Base-by-base conservation (phyloP, 208 protist species). In the Trypanosoma congolense region DNA sequence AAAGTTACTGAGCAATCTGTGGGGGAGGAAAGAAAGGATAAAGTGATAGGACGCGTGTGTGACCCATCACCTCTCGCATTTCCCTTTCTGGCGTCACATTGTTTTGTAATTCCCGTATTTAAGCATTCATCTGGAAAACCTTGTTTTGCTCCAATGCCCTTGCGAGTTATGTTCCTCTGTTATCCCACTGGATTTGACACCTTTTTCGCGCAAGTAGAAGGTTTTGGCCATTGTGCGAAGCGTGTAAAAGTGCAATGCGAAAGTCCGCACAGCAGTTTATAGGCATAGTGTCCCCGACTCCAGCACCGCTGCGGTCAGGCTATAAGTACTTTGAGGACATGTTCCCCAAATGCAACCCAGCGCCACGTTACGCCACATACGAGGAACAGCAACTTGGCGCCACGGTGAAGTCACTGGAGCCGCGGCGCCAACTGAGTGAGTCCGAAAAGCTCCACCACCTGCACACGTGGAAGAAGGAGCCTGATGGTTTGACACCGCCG, bases 311-410 rank as follows among this genome's bases (percentile, higher is more conserved):
- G 16, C 51, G 57, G 22, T 41, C 30, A 16, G 79, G 80, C 0
- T 93, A 93, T 56, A 83, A 75, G 35, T 93, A 81, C 54, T 93
- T 93, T 56, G 82, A 93, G 49, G 87, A 93, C 55, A 84, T 89
- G 74, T 93, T 87, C 56, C 87, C 87, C 3, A 85, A 87, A 50
- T 78, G 87, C 50, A 75, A 74, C 10, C 87, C 87, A 3, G 74
- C 83, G 2, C 83, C 82, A 18, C 87, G 80, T 24, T 93, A 75
- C 52, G 50, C 56, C 8, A 73, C 35, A 56, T 93, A 90, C 60
- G 87, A 93, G 54, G 87, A 90, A 3, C 87, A 93, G 65, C 25
- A 75, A 42, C 45, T 62, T 43, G 65, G 70, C 40, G 51, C 63
- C 29, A 71, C 73, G 8, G 75, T 80, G 1, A 75, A 69, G 61